phyloP scores from a whole-genome alignment of 176 grass and related monocot species.

The Cocos nucifera region DNA sequence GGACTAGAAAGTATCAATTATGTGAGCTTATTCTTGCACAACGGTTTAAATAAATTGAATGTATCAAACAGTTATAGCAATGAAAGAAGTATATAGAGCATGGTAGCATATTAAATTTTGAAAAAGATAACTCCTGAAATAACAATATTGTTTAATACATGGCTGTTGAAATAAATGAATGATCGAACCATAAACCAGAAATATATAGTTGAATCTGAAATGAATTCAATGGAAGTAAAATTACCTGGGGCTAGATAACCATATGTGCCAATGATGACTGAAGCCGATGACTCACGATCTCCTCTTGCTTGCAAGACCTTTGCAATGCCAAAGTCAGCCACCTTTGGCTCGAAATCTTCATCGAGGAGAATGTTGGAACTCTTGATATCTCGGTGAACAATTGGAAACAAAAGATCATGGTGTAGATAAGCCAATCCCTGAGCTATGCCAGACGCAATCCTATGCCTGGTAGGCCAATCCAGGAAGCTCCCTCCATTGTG shows the following conservation, averaged over 20 bases:
- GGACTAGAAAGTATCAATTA: too few species aligned
- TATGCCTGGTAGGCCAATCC: slow-evolving; percentile 75
- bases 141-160: too few species aligned
- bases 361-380: slow-evolving; percentile 92
- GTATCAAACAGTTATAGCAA: too few species aligned
- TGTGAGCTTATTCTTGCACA: too few species aligned
- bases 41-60: too few species aligned
- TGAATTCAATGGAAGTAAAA: not conserved
- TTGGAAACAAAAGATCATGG: slow-evolving; percentile 68
- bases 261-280: slow-evolving; percentile 73
- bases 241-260: slow-evolving; percentile 87
- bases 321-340: slow-evolving; percentile 89
- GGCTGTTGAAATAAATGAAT: too few species aligned
- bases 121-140: too few species aligned
- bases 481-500: slow-evolving; percentile 55
- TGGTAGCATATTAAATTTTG: too few species aligned
- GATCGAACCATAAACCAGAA: too few species aligned
- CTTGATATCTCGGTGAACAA: slow-evolving; percentile 94
- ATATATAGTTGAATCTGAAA: too few species aligned
- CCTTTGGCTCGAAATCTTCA: slow-evolving; percentile 81
- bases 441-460: slow-evolving; percentile 63
- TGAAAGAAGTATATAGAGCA: too few species aligned
- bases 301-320: slow-evolving; percentile 58
- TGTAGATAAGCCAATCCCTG: slow-evolving; percentile 91
- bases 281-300: slow-evolving; percentile 35